A percentile compares a stretch with the other conserved stretches of the same genome.
These are phyloP conservation scores for Diplosphaera chodatii DNA, from an alignment of 139 green algal genomes.

Conservation along the genomic window DNA sequence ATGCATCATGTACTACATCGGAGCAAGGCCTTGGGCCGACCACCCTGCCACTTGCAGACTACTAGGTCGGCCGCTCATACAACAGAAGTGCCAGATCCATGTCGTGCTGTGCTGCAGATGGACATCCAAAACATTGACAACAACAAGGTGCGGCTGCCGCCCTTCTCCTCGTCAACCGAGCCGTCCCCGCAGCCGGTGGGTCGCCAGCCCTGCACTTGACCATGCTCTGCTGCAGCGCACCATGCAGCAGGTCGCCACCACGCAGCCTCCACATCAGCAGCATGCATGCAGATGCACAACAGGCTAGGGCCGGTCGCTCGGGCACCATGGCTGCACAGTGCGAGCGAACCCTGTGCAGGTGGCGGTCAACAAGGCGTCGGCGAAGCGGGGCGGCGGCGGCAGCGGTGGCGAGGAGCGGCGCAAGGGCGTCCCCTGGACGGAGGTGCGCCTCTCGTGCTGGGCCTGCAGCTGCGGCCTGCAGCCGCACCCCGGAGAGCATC, in stretches of 20 bases:
- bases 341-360: not conserved
- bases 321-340: not conserved
- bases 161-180: not conserved
- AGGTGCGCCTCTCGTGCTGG: constrained; percentile 14
- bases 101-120: not conserved
- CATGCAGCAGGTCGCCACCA: too few relatives aligned
- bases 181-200: not conserved
- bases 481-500: too few relatives aligned
- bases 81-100: not conserved
- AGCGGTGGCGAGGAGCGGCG: constrained; percentile 49
- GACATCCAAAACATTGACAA: not conserved
- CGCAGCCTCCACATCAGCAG: too few relatives aligned
- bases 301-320: too few relatives aligned
- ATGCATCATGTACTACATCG: too few relatives aligned
- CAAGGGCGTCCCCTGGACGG: constrained; percentile 92
- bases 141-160: not conserved
- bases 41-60: too few relatives aligned
- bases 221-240: not conserved
- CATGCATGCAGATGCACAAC: not conserved
- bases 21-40: too few relatives aligned
- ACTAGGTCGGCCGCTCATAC: not conserved
- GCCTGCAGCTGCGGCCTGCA: too few relatives aligned
- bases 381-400: constrained; percentile 8
- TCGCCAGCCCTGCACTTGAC: too few relatives aligned
- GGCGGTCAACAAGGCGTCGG: constrained; percentile 36